Evolutionary conservation across 1,284 basidiomycete genomes (phyloP).

Genomic region (Grifola frondosa): DNA sequence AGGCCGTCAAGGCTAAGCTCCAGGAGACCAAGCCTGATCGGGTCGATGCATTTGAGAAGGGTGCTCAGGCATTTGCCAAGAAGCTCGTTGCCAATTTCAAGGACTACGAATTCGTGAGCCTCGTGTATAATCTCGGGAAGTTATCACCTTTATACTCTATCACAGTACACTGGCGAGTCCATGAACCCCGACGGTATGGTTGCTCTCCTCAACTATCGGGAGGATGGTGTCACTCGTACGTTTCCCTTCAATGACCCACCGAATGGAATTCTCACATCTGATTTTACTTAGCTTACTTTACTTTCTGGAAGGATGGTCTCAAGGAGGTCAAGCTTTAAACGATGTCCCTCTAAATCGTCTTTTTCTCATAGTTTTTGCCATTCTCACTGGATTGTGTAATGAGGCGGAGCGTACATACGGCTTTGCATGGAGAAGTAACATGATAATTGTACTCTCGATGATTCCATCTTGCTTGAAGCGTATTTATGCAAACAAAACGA

Average conservation of each 20-base stretch:
- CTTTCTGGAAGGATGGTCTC: conserved; percentile 91
- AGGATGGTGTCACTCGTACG: conserved; percentile 77
- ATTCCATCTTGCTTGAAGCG: too few species aligned
- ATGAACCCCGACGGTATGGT: conserved; percentile 92
- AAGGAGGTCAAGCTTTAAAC: conserved; percentile 74
- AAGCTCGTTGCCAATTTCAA: conserved; percentile 91
- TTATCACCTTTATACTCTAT: conserved; percentile 10
- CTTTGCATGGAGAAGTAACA: conserved; percentile 11
- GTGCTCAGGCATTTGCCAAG: conserved; percentile 77
- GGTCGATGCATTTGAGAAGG: conserved; percentile 83
- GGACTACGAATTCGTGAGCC: conserved; percentile 84
- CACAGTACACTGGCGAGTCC: conserved; percentile 80
- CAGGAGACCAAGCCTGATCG: conserved; percentile 61
- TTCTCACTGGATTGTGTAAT: too few species aligned
- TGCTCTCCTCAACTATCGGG: conserved; percentile 83
- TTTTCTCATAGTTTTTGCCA: conserved; percentile 10
- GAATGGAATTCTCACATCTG: too few species aligned
- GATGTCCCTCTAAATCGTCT: conserved; percentile 4
- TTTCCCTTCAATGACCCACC: conserved; percentile 14
- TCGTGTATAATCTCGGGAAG: neutral
- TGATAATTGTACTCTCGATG: conserved; percentile 18
- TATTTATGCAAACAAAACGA: too few species aligned
- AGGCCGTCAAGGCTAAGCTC: conserved; percentile 70
- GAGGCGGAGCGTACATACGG: too few species aligned
- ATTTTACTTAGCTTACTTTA: conserved; percentile 96